Percentiles rank a stretch among this genome's conserved stretches.
Evolutionary conservation across 2,329 filamentous ascomycete genomes (phyloP).

Genomic region (Phoma sp.): DNA sequence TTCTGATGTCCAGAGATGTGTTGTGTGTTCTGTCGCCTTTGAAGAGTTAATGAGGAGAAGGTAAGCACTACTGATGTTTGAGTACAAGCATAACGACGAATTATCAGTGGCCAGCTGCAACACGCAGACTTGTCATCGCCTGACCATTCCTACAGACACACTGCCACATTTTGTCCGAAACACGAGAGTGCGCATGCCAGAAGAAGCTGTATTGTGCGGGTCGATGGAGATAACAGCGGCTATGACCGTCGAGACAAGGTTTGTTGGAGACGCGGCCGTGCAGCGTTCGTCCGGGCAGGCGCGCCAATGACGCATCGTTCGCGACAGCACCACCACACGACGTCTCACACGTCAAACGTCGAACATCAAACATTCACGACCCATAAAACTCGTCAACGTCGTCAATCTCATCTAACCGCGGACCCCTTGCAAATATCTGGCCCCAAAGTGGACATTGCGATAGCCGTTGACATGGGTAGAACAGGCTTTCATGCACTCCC

Average conservation of each 20-base stretch:
- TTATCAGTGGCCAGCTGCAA: neutral
- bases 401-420: conserved; percentile 4
- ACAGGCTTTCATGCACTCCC: conserved; percentile 18
- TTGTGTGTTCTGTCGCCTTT: neutral
- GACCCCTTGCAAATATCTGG: conserved; percentile 7
- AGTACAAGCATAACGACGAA: neutral
- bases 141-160: neutral
- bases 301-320: neutral
- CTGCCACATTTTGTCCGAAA: conserved; percentile 7
- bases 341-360: neutral
- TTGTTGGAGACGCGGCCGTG: conserved; percentile 4
- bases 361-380: conserved; percentile 4
- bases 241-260: conserved; percentile 9
- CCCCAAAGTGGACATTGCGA: conserved; percentile 7
- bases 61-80: conserved; percentile 6
- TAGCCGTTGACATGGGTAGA: conserved; percentile 22
- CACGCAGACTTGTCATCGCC: neutral
- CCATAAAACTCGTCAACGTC: conserved; percentile 2
- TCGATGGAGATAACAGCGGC: conserved; percentile 1
- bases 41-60: neutral
- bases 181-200: neutral
- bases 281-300: conserved; percentile 10
- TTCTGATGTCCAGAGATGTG: too few species aligned
- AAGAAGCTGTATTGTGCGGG: neutral
- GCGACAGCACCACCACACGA: neutral